phyloP scores from a whole-genome alignment of 202 grass and related monocot species.

The Setaria italica region DNA sequence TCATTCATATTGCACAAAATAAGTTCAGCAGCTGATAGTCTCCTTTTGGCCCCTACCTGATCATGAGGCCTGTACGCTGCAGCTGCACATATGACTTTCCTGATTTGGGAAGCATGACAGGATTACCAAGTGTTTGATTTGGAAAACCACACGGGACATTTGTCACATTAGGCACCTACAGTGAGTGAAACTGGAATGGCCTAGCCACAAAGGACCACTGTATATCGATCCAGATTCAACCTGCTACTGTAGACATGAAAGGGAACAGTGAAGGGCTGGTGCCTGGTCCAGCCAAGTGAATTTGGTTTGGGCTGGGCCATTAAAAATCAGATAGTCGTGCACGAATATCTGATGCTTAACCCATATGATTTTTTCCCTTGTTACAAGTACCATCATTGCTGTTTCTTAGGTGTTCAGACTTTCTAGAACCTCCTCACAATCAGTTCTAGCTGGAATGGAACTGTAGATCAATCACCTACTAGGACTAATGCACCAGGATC shows the following conservation, averaged over 20 bases:
- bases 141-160: slow-evolving; percentile 16
- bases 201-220: slow-evolving; percentile 15
- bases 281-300: neutral
- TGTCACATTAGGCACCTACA: slow-evolving; percentile 33
- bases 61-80: slow-evolving; percentile 5
- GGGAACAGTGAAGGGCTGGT: slow-evolving; percentile 23
- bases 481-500: neutral
- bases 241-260: slow-evolving; percentile 20
- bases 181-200: slow-evolving; percentile 15
- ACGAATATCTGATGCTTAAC: neutral
- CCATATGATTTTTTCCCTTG: neutral
- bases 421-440: neutral
- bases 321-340: slow-evolving; percentile 1
- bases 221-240: slow-evolving; percentile 4
- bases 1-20: slow-evolving; percentile 1
- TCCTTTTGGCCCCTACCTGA: slow-evolving; percentile 14
- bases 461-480: neutral
- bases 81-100: slow-evolving; percentile 5
- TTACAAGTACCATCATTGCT: neutral
- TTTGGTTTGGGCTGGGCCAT: slow-evolving; percentile 20
- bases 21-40: neutral
- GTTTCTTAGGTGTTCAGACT: neutral
- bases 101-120: neutral
- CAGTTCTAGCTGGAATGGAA: neutral
- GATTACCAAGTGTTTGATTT: neutral